Percentiles rank a stretch among this genome's conserved stretches.
These are phyloP conservation scores for Aspergillus nanangensis DNA, from an alignment of 495 filamentous ascomycete genomes.

Conservation along the genomic window DNA sequence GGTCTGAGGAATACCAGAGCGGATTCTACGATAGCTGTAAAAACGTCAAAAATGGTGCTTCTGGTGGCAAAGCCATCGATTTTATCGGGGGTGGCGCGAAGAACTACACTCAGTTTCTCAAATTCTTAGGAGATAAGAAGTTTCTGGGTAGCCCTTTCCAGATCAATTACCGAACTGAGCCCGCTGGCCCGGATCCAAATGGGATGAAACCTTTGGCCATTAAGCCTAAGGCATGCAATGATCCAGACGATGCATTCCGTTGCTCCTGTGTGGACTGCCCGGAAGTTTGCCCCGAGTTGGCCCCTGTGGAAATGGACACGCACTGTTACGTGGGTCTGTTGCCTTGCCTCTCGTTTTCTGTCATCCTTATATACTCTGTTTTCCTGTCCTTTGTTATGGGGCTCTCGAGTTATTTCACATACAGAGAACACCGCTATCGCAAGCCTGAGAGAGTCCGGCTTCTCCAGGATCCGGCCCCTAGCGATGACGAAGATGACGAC, in stretches of 20 bases:
- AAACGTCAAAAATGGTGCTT: conserved; percentile 94
- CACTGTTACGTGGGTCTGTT: conserved; percentile 79
- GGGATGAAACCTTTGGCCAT: conserved; percentile 63
- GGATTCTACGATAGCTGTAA: conserved; percentile 97
- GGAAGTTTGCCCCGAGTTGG: conserved; percentile 74
- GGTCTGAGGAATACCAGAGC: conserved; percentile 77
- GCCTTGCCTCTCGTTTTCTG: conserved; percentile 87
- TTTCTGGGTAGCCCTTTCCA: conserved; percentile 90
- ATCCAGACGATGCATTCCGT: conserved; percentile 74
- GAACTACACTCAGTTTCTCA: conserved; percentile 77
- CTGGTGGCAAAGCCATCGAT: conserved; percentile 86
- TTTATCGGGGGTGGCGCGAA: conserved; percentile 95
- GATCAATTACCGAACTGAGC: conserved; percentile 77
- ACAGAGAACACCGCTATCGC: conserved; percentile 62
- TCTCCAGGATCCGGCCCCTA: conserved; percentile 76
- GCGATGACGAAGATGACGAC: conserved; percentile 82
- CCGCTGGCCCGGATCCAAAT: conserved; percentile 45
- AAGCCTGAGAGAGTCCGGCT: conserved; percentile 77
- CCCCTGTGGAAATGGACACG: conserved; percentile 59
- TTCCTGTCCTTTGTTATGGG: conserved; percentile 64
- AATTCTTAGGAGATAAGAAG: conserved; percentile 90
- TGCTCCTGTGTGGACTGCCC: conserved; percentile 94
- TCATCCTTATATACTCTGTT: conserved; percentile 79
- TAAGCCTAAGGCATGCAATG: conserved; percentile 79
- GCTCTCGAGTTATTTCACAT: conserved; percentile 69